Evolutionary conservation across 2,329 filamentous ascomycete species (phyloP), one percentile per base, ranked within the genome.

Genomic region (Ceratocystis alfenasii): DNA sequence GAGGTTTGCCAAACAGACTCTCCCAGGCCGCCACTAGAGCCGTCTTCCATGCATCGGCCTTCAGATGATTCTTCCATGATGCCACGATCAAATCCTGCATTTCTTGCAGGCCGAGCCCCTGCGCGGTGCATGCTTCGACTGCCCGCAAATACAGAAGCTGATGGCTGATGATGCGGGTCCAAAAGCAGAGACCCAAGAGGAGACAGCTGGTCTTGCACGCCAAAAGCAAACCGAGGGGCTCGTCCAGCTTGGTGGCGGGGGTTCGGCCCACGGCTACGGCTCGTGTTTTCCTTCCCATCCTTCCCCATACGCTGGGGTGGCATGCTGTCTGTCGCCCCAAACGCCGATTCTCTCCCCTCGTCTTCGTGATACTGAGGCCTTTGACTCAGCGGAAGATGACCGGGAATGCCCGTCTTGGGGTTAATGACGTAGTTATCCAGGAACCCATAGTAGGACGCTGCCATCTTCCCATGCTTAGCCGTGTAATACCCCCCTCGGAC

Each of bases 401-500:
- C 83, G 5, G 83, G 82, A 22, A 86, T 81, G 1, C 85, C 86
- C 5, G 83, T 84, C 73, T 85, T 87, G 2, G 86, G 85, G 71
- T 90, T 89, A 62, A 86, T 83, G 15, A 87, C 84, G 71, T 99
- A 99, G 70, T 95, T 92, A 72, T 96, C 91, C 67, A 96, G 79
- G 74, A 99, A 99, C 1, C 92, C 91, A 72, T 94, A 92, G 73
- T 96, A 94, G 0, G 93, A 97, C 17, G 91, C 89, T n/a, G 94
- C 87, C 90, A 99, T 96, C 77, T 99, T 99, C 69, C 92, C 90
- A 72, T 99, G 92, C 73, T 96, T 96, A 8, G 91, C 90, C 25
- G 90, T 86, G 73, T 94, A 97, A 74, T 97, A 97, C 70, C 96
- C 92, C 67, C 94, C 89, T 10, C 94, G 85, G 8, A 91, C 82